Evolutionary conservation across 2,329 filamentous ascomycete genomes (phyloP).

Genomic region (Fusarium kyushuense): DNA sequence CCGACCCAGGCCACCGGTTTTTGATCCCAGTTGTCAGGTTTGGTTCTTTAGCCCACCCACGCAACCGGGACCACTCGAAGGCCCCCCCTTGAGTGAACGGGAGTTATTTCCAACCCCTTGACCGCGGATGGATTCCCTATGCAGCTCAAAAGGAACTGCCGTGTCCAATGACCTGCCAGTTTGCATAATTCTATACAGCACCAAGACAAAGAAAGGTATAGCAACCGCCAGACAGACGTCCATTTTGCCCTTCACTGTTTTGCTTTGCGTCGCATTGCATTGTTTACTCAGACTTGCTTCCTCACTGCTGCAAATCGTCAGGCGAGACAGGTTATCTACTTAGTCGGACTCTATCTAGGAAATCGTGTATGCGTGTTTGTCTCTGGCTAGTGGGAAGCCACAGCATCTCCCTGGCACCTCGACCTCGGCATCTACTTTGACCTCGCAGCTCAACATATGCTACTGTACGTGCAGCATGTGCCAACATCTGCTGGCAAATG

Average conservation of each 20-base stretch:
- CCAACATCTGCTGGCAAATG: constrained; percentile 1
- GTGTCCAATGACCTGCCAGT: constrained; percentile 14
- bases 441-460: constrained; percentile 1
- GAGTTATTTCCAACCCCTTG: not conserved
- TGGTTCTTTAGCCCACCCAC: constrained; percentile 42
- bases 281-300: constrained; percentile 7
- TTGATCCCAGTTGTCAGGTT: constrained; percentile 36
- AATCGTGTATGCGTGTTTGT: constrained; percentile 28
- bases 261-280: not conserved
- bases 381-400: constrained; percentile 22
- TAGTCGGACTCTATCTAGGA: constrained; percentile 10
- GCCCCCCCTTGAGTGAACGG: not conserved
- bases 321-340: not conserved
- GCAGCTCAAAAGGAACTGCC: not conserved
- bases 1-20: constrained; percentile 46
- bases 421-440: not conserved
- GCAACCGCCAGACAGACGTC: constrained; percentile 1
- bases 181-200: constrained; percentile 13
- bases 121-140: not conserved
- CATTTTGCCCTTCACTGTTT: not conserved
- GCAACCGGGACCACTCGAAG: constrained; percentile 36
- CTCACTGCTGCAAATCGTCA: constrained; percentile 20
- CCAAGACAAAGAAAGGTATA: constrained; percentile 3
- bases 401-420: constrained; percentile 7
- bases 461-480: not conserved